Conservation (phyloP, 495 filamentous ascomycete genomes). For the Penicillium paxilli region DNA sequence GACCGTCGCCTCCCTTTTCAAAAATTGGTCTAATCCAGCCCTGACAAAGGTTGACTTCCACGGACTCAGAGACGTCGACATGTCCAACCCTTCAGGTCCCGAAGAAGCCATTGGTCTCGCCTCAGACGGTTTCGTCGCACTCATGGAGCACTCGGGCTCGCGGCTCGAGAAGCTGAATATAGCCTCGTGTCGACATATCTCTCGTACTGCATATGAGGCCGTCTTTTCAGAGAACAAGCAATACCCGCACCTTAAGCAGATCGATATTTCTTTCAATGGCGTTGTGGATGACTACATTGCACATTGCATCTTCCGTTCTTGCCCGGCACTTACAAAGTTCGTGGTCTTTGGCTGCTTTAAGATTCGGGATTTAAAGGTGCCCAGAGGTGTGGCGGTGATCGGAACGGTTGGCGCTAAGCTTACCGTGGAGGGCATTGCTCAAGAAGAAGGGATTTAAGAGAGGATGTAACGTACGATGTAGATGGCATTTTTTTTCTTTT, state of each 20-base stretch:
- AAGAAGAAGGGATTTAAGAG: no score
- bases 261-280: constrained; percentile 79
- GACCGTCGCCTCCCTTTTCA: constrained; percentile 70
- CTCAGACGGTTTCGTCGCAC: constrained; percentile 67
- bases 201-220: constrained; percentile 61
- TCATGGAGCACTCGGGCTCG: constrained; percentile 81
- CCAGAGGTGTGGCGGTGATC: constrained; percentile 71
- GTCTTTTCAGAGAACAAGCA: constrained; percentile 60
- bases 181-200: constrained; percentile 77
- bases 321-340: constrained; percentile 68
- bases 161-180: constrained; percentile 65
- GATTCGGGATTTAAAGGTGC: constrained; percentile 66
- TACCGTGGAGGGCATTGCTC: constrained; percentile 49
- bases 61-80: constrained; percentile 71
- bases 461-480: no score
- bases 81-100: constrained; percentile 61
- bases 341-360: constrained; percentile 86
- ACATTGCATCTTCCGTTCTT: constrained; percentile 70
- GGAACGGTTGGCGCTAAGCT: constrained; percentile 47
- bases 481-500: no score
- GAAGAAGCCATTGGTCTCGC: constrained; percentile 63
- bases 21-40: constrained; percentile 68
- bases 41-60: constrained; percentile 70
- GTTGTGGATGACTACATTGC: constrained; percentile 73
- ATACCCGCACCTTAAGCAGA: constrained; percentile 65